Percentiles rank a stretch among this genome's conserved stretches.
These are phyloP conservation scores for Quercus suber DNA, from an alignment of 306 rosid species.

Conservation along the genomic window DNA sequence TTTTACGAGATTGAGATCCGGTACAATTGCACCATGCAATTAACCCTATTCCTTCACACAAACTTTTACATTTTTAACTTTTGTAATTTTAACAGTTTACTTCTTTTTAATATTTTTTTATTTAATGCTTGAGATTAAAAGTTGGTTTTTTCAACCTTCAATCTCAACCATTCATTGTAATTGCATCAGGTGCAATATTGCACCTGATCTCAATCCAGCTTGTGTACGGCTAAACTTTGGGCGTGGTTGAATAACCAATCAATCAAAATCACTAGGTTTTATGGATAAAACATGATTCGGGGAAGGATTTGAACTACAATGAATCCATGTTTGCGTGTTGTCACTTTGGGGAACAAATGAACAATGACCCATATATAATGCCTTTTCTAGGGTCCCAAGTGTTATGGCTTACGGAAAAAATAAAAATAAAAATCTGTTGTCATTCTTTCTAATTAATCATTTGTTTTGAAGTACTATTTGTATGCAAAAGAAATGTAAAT, in stretches of 20 bases:
- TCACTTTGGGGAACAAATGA: constrained; percentile 3
- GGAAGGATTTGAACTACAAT: constrained; percentile 5
- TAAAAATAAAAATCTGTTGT: too few relatives aligned
- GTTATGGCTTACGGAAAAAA: neutral
- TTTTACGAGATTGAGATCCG: too few relatives aligned
- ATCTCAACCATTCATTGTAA: too few relatives aligned
- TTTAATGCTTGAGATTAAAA: too few relatives aligned
- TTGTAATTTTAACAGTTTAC: too few relatives aligned
- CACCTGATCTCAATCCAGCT: too few relatives aligned
- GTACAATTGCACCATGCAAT: too few relatives aligned
- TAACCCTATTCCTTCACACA: too few relatives aligned
- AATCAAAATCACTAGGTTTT: constrained; percentile 11
- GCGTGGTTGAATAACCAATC: neutral
- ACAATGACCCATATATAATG: neutral
- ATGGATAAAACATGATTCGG: neutral
- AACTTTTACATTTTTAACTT: too few relatives aligned
- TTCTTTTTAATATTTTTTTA: too few relatives aligned
- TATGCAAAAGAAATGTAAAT: too few relatives aligned
- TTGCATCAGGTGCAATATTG: too few relatives aligned
- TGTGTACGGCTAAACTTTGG: neutral
- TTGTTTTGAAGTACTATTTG: neutral
- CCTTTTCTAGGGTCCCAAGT: neutral
- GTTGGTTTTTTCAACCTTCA: rapidly evolving
- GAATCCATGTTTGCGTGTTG: constrained; percentile 4
- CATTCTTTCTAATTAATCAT: neutral